Base-by-base conservation (phyloP, 768 basidiomycete genomes). In the Calvatia gigantea region DNA sequence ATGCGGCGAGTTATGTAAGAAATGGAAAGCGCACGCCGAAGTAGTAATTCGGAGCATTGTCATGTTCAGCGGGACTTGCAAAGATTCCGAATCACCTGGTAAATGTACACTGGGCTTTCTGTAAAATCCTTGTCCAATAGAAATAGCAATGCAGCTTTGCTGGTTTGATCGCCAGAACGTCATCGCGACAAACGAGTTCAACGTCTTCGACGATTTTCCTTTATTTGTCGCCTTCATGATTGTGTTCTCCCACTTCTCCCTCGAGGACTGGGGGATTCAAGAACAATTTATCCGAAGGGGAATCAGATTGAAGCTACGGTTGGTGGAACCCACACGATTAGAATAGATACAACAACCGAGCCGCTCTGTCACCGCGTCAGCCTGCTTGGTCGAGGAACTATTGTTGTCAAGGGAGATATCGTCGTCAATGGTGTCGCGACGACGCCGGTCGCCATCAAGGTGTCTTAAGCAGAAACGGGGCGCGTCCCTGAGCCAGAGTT, bases 61-160 rank as follows among this genome's bases (percentile, higher is more conserved):
- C 1, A 3, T 15, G 23, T 54, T 54, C 32, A 54, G 43, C 21
- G 52, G 46, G 52, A 54, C 52, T n/a, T 54, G 52, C 37, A 35
- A n/a, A n/a, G n/a, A n/a, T n/a, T n/a, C n/a, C n/a, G n/a, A n/a
- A n/a, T n/a, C n/a, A n/a, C n/a, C n/a, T n/a, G n/a, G n/a, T n/a
- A n/a, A n/a, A n/a, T n/a, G n/a, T n/a, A n/a, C n/a, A n/a, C n/a
- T n/a, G n/a, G n/a, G n/a, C n/a, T n/a, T n/a, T n/a, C n/a, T n/a
- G n/a, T n/a, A n/a, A n/a, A n/a, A n/a, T n/a, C n/a, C n/a, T n/a
- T n/a, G n/a, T n/a, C n/a, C n/a, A n/a, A n/a, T n/a, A n/a, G n/a
- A n/a, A n/a, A n/a, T n/a, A n/a, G n/a, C n/a, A n/a, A n/a, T n/a
- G n/a, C 4, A 17, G 9, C 7, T 21, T 19, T 41, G 17, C 17